Base-by-base conservation (phyloP, 495 filamentous ascomycete genomes). In the Neurospora sp. region DNA sequence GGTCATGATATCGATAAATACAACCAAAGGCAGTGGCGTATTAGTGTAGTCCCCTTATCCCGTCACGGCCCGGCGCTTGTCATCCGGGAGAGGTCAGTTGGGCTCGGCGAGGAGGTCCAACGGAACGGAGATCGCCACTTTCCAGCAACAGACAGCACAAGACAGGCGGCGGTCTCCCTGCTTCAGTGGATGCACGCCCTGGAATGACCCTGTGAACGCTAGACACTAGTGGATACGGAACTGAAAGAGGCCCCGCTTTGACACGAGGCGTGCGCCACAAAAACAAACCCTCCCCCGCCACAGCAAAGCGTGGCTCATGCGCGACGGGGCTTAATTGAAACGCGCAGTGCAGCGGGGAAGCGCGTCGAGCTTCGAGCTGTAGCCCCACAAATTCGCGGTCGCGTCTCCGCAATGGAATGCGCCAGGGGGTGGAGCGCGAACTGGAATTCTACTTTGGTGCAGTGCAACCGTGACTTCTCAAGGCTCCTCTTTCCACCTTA, bases 41-140 rank as follows among this genome's bases (percentile, higher is more conserved):
- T 68, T 14, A n/a, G 27, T 71, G 44, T 14, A 42, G 40, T 68
- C 48, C 6, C 27, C 31, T 27, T 39, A 37, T 11, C 27, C 71
- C 31, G 59, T 61, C 48, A 65, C 48, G 48, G 48, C 39, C 35
- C 35, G 41, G 22, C 70, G 41, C 7, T 59, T 37, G 48, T 39
- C 18, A 41, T 16, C 37, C 11, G 44, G 11, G 31, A 27, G 53
- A 65, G 22, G 27, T 65, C 53, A 27, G 20, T 59, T 59, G 48
- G 48, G 46, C 46, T 53, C 46, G 46, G 46, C 46, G 44, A 48
- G 10, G 39, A 7, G 16, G 68, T 73, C 68, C 71, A 72, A 37
- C 69, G 27, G 46, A 31, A 71, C 82, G 82, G 82, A 84, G 82
- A 77, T 84, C 82, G 81, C 80, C 82, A 69, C 74, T 44, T 81